A percentile compares a stretch with the other conserved stretches of the same genome.
phyloP scores from a whole-genome alignment of 1,284 basidiomycete species.

The Moesziomyces globuligerus region DNA sequence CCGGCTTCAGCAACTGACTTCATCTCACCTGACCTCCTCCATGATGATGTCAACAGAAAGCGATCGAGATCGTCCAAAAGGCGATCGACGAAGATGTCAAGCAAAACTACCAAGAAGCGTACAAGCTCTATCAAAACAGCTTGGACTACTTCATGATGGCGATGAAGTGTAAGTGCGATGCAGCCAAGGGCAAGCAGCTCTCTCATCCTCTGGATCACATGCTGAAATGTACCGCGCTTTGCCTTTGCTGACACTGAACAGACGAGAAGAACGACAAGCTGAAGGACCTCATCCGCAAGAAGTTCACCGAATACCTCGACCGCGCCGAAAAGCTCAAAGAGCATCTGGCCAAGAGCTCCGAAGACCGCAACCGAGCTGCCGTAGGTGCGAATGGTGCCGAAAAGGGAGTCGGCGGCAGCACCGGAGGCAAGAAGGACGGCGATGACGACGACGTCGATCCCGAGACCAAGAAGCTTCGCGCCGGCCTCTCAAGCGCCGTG shows the following conservation, averaged over 20 bases:
- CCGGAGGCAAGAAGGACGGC: constrained; percentile 77
- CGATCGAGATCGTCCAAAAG: constrained; percentile 91
- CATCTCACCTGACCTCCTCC: neutral
- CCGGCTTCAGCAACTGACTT: neutral
- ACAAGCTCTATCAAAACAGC: constrained; percentile 87
- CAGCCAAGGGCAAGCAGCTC: neutral
- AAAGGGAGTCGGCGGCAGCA: constrained; percentile 73
- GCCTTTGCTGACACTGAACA: no score
- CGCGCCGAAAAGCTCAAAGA: constrained; percentile 93
- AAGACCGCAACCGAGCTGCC: constrained; percentile 80
- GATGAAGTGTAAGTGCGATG: constrained; percentile 74
- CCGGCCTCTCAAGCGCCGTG: constrained; percentile 86
- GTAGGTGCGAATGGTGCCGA: constrained; percentile 79
- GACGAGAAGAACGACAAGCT: constrained; percentile 97
- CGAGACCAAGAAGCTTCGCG: constrained; percentile 93
- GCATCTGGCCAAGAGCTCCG: constrained; percentile 69
- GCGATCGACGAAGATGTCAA: constrained; percentile 95
- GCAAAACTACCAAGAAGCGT: constrained; percentile 92
- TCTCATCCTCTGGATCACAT: no score
- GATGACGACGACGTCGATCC: constrained; percentile 82
- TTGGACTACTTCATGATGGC: constrained; percentile 98
- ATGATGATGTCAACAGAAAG: constrained; percentile 81
- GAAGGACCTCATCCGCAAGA: constrained; percentile 84
- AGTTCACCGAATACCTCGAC: constrained; percentile 90
- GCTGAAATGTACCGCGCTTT: no score